phyloP scores from a whole-genome alignment of 768 basidiomycete species.

The Hericium coralloides region DNA sequence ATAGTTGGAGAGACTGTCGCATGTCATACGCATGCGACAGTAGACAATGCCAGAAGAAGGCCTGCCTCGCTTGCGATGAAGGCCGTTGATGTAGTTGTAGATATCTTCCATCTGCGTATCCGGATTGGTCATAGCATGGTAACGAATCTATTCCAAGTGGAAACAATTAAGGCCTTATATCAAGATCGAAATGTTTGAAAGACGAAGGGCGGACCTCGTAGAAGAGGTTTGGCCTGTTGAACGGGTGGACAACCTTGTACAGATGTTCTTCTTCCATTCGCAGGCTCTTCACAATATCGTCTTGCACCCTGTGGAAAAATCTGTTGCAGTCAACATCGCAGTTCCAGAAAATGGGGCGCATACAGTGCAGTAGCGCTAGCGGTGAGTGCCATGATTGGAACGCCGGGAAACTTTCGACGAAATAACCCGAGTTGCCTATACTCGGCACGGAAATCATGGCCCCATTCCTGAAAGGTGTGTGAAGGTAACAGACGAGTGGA shows the following conservation, averaged over 20 bases:
- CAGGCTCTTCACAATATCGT: constrained; percentile 62
- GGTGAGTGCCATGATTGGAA: constrained; percentile 85
- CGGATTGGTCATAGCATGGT: constrained; percentile 43
- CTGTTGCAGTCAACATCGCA: background rate
- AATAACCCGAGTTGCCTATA: constrained; percentile 68
- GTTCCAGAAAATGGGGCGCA: constrained; percentile 11
- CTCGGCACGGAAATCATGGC: constrained; percentile 69
- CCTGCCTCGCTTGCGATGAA: constrained; percentile 50
- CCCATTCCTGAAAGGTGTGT: constrained; percentile 61
- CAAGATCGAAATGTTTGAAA: no score
- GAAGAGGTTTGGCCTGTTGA: constrained; percentile 72
- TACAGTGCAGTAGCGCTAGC: constrained; percentile 73
- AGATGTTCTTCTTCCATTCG: constrained; percentile 48
- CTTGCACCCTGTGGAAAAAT: constrained; percentile 47
- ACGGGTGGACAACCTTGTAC: constrained; percentile 63
- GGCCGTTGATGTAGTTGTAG: constrained; percentile 50
- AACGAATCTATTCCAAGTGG: constrained; percentile 45
- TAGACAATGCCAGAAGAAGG: constrained; percentile 71
- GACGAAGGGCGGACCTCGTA: constrained; percentile 50
- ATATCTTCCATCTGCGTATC: constrained; percentile 55
- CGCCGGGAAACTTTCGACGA: constrained; percentile 50
- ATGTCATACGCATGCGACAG: constrained; percentile 58
- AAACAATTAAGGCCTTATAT: background rate
- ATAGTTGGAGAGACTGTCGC: constrained; percentile 56
- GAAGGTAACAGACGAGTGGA: no score